Evolutionary conservation across 208 protist genomes (phyloP).

Genomic region (Borovskyia barvae): DNA sequence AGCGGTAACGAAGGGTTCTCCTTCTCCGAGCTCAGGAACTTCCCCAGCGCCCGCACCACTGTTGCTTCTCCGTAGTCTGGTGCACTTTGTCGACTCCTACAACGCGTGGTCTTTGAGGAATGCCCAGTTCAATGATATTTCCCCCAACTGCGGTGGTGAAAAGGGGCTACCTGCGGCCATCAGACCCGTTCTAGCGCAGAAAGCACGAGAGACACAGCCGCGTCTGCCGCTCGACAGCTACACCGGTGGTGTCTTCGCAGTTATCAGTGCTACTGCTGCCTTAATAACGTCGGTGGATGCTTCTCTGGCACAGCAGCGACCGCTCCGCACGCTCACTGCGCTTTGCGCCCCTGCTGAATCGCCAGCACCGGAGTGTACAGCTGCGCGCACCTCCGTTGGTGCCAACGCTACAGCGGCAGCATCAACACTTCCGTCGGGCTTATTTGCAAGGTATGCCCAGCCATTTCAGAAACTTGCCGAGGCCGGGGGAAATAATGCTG

Average conservation of each 20-base stretch:
- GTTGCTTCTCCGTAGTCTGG: background rate
- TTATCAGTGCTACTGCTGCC: constrained; percentile 2
- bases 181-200: background rate
- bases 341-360: constrained; percentile 6
- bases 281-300: constrained; percentile 11
- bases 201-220: background rate
- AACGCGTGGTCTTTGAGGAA: constrained; percentile 8
- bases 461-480: constrained; percentile 12
- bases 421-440: background rate
- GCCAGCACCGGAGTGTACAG: background rate
- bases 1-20: no score
- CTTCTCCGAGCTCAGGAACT: no score
- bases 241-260: constrained; percentile 19
- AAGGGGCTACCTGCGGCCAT: background rate
- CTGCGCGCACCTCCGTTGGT: background rate
- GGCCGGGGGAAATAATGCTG: no score
- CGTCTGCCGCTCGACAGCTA: background rate
- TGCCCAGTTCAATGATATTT: background rate
- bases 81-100: constrained; percentile 10
- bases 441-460: constrained; percentile 12
- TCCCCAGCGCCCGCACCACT: background rate
- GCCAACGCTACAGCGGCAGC: background rate
- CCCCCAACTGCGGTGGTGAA: background rate
- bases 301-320: background rate
- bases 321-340: constrained; percentile 4